Evolutionary conservation across 2,329 filamentous ascomycete species (phyloP), one percentile per base, ranked within the genome.

Genomic region (Colletotrichum magnum): DNA sequence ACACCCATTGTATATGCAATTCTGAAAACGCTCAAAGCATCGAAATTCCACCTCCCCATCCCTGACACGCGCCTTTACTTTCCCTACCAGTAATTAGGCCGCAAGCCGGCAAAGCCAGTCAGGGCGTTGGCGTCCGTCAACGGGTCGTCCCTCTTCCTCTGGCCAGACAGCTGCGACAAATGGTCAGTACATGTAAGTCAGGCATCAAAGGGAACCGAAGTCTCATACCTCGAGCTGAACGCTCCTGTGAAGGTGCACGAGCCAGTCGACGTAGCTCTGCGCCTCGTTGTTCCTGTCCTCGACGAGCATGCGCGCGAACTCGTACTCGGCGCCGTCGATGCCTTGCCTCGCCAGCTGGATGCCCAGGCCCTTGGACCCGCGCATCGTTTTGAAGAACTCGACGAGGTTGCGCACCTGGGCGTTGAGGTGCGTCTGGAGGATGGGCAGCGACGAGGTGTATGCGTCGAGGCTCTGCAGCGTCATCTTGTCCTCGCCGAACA

Each of bases 251-350:
- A 98, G 88, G 80, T 97, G 93, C 67, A 99, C 96, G 76, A 99
- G 86, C 96, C 96, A 99, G 82, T 99, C 96, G 41, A 98, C 96
- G 81, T 98, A 99, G 78, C 93, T 97, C 82, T 97, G 95, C 43
- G 96, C 96, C 83, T 99, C 96, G 74, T 97, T 97, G 80, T 98
- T 98, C 73, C 96, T 89, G 78, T 99, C 96, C 82, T 99, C 96
- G 39, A 97, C 90, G 73, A 99, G 81, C 81, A 97, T 85, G 61
- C 95, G 87, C 7, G 96, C 96, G 84, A 98, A 99, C 80, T 99
- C 96, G 76, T 94, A 98, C 80, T 99, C 96, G 3, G 95, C 94
- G 1, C 96, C 96, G 77, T 99, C 96, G 4, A 98, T 86, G 0
- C 95, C 95, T 81, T 98, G 96, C 68, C 96, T 85, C 7, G 96